phyloP scores from a whole-genome alignment of 768 basidiomycete genomes.

The Russula dissimulans region DNA sequence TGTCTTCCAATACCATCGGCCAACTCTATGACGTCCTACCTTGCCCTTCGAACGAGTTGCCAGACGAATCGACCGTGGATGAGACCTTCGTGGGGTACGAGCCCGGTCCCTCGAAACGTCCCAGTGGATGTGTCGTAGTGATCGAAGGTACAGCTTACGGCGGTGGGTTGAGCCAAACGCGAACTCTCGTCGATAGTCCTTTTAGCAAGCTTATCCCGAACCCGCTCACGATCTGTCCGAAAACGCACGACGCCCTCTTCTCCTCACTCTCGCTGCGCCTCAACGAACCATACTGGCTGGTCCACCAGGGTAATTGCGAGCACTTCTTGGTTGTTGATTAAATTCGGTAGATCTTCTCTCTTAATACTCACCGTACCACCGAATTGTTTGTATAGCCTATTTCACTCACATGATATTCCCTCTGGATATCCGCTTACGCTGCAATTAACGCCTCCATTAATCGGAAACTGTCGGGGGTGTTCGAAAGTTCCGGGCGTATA shows the following conservation, averaged over 20 bases:
- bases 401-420: constrained; percentile 48
- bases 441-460: constrained; percentile 51
- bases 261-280: constrained; percentile 49
- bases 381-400: constrained; percentile 34
- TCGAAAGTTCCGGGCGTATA: constrained; percentile 58
- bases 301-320: constrained; percentile 76
- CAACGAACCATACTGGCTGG: constrained; percentile 72
- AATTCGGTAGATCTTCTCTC: constrained; percentile 43
- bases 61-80: too few relatives aligned
- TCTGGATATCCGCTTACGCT: constrained; percentile 58
- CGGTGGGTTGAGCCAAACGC: constrained; percentile 30
- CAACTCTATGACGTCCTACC: too few relatives aligned
- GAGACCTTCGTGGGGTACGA: too few relatives aligned
- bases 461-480: constrained; percentile 62
- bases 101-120: too few relatives aligned
- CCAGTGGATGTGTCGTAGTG: too few relatives aligned
- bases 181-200: background rate
- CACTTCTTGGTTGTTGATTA: constrained; percentile 68
- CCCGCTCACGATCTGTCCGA: constrained; percentile 27
- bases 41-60: too few relatives aligned
- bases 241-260: constrained; percentile 41
- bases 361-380: background rate
- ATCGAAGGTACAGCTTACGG: too few relatives aligned
- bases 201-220: constrained; percentile 38
- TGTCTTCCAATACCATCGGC: too few relatives aligned